A percentile compares a stretch with the other conserved stretches of the same genome.
phyloP scores from a whole-genome alignment of 768 basidiomycete genomes.

The Lentinula detonsa region DNA sequence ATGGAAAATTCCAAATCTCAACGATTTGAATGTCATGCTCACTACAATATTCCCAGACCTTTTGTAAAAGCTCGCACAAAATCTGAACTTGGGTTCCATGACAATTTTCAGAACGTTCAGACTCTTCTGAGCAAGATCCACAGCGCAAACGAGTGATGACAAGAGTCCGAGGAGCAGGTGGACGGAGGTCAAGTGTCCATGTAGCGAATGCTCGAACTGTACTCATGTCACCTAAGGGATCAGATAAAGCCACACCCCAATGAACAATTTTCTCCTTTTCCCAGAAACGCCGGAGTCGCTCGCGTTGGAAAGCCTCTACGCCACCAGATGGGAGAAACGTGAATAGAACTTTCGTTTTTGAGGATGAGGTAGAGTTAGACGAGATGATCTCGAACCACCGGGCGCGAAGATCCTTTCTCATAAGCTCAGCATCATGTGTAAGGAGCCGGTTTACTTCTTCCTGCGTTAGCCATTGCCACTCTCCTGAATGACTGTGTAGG shows the following conservation, averaged over 20 bases:
- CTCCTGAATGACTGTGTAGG: not conserved
- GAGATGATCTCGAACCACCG: conserved; percentile 12
- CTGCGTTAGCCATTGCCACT: conserved; percentile 31
- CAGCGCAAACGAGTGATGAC: conserved; percentile 37
- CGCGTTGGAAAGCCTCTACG: conserved; percentile 40
- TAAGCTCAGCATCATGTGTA: conserved; percentile 29
- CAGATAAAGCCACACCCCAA: conserved; percentile 3
- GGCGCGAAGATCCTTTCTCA: conserved; percentile 23
- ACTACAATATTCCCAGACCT: conserved; percentile 27
- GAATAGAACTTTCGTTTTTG: not conserved
- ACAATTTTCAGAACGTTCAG: not conserved
- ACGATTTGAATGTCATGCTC: conserved; percentile 27
- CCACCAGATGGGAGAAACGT: conserved; percentile 39
- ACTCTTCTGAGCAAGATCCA: not conserved
- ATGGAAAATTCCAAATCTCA: conserved; percentile 43
- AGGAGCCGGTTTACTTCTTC: conserved; percentile 29
- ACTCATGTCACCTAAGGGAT: not conserved
- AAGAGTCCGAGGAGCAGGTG: conserved; percentile 26
- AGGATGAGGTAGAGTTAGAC: conserved; percentile 4
- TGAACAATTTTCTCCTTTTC: conserved; percentile 1
- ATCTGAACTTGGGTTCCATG: too few species aligned
- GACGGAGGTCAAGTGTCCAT: conserved; percentile 36
- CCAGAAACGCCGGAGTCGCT: conserved; percentile 14
- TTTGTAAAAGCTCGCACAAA: conserved; percentile 20
- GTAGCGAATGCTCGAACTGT: conserved; percentile 25